phyloP scores from a whole-genome alignment of 371 early-diverging fungal species.

The Mucor ambiguus region DNA sequence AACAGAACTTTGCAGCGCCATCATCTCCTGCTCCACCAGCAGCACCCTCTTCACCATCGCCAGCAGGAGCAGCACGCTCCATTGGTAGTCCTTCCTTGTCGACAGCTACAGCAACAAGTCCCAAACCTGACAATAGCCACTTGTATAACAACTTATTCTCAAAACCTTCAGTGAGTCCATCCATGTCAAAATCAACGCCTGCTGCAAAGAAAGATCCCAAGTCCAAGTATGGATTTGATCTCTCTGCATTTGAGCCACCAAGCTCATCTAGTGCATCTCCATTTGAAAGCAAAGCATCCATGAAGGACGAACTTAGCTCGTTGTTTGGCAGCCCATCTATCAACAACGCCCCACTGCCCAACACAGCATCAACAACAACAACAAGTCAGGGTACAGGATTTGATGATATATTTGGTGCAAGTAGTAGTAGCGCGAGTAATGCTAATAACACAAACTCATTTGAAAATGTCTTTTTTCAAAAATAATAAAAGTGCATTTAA shows the following conservation, averaged over 20 bases:
- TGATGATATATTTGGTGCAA: constrained; percentile 23
- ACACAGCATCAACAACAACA: neutral
- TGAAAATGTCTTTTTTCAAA: constrained; percentile 25
- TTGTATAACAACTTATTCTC: neutral
- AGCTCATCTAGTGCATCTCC: neutral
- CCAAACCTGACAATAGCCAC: neutral
- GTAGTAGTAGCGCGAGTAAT: neutral
- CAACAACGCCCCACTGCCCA: constrained; percentile 17
- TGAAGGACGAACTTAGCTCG: constrained; percentile 43
- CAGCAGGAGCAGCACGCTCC: neutral
- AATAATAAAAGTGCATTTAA: neutral
- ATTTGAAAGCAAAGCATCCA: neutral
- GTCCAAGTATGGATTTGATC: constrained; percentile 50
- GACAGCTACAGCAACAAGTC: neutral
- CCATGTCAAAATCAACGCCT: neutral
- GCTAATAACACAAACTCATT: constrained; percentile 7
- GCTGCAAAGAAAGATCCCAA: constrained; percentile 18
- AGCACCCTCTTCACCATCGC: too few species aligned
- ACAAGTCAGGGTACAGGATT: constrained; percentile 12
- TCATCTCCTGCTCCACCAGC: constrained; percentile 3
- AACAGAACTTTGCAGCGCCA: constrained; percentile 33
- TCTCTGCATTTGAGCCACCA: constrained; percentile 46
- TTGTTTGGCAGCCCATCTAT: constrained; percentile 29
- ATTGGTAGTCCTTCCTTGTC: neutral
- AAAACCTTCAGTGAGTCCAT: neutral